These are phyloP conservation scores for Didymella keratinophila DNA, from an alignment of 2,329 filamentous ascomycete species.

Conservation along the genomic window DNA sequence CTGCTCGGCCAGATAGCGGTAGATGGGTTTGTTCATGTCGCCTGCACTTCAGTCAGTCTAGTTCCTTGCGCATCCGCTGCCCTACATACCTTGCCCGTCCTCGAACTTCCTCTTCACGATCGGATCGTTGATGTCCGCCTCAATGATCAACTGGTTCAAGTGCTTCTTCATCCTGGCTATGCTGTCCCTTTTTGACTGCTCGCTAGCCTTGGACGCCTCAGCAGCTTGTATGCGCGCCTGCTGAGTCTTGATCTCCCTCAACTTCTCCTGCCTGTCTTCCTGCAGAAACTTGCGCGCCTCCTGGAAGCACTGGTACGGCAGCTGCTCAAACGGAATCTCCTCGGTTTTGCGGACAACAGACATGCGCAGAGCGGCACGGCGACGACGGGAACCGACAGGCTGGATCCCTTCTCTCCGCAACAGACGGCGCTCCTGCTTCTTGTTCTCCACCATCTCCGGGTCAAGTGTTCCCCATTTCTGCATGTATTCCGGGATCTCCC, in stretches of 20 bases:
- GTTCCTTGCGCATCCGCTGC: not conserved
- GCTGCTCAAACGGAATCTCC: conserved; percentile 85
- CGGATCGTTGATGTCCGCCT: conserved; percentile 94
- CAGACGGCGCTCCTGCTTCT: conserved; percentile 69
- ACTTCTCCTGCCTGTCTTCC: conserved; percentile 81
- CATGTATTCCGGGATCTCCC: conserved; percentile 41
- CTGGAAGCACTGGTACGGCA: conserved; percentile 98
- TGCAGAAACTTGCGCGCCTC: conserved; percentile 86
- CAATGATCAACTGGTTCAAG: conserved; percentile 82
- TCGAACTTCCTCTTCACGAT: conserved; percentile 93
- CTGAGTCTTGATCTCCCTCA: conserved; percentile 74
- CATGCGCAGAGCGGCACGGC: conserved; percentile 62
- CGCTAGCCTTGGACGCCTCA: conserved; percentile 68
- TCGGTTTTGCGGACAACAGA: conserved; percentile 60
- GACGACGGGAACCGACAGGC: conserved; percentile 84
- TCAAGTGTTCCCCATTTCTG: conserved; percentile 47
- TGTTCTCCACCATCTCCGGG: conserved; percentile 44
- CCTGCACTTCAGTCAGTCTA: conserved; percentile 60
- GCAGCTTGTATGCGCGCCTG: conserved; percentile 73
- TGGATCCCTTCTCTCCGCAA: conserved; percentile 69
- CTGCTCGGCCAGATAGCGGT: conserved; percentile 83
- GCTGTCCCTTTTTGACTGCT: conserved; percentile 69
- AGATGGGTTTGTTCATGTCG: conserved; percentile 96
- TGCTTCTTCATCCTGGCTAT: conserved; percentile 74
- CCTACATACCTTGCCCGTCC: conserved; percentile 78